phyloP scores from a whole-genome alignment of 768 basidiomycete genomes.

The Leccinum pellstonianum region DNA sequence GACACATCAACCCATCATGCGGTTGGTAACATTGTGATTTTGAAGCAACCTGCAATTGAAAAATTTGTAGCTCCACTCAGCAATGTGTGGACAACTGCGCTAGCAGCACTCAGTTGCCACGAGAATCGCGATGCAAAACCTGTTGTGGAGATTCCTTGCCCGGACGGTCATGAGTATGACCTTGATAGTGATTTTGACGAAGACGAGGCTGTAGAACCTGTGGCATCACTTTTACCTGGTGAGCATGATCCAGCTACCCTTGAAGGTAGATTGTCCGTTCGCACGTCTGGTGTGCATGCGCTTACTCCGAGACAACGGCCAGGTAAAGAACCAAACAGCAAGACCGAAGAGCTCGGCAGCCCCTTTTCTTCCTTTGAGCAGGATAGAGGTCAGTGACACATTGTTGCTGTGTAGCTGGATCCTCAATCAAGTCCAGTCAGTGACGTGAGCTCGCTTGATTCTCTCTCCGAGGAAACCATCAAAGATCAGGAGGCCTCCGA shows the following conservation, averaged over 20 bases:
- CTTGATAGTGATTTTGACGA: conserved; percentile 29
- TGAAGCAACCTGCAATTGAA: not conserved
- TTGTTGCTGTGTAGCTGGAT: not conserved
- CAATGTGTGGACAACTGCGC: conserved; percentile 7
- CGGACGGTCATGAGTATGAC: conserved; percentile 16
- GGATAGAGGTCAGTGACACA: conserved; percentile 6
- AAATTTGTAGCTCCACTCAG: conserved; percentile 8
- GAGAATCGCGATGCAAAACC: not conserved
- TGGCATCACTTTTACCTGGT: not conserved
- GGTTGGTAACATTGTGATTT: conserved; percentile 3
- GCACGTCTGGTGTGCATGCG: not conserved
- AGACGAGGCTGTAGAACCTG: conserved; percentile 1
- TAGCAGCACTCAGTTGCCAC: not conserved
- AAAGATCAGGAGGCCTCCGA: not conserved
- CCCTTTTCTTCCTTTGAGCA: conserved; percentile 11
- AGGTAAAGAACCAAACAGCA: conserved; percentile 8
- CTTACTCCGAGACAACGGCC: not conserved
- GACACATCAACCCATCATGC: conserved; percentile 2
- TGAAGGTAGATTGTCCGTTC: conserved; percentile 4
- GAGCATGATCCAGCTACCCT: not conserved
- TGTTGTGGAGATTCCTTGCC: conserved; percentile 6
- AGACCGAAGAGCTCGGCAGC: not conserved
- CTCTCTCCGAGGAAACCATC: conserved; percentile 6
- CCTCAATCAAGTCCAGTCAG: conserved; percentile 13
- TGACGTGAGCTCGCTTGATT: not conserved